Base-by-base conservation (phyloP, 164 flowering plant genomes). In the Piper longum region DNA sequence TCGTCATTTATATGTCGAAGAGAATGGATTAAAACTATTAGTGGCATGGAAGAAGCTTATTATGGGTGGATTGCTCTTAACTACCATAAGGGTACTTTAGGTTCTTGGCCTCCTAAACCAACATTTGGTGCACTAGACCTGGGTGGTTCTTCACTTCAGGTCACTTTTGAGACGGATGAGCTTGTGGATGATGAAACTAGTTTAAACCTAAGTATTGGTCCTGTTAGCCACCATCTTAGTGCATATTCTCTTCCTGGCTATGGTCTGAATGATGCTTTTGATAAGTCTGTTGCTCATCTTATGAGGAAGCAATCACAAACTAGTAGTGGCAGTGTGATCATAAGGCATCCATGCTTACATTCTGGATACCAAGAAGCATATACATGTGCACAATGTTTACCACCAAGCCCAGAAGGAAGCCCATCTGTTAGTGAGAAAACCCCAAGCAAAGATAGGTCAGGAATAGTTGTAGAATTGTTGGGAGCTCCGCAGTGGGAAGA, bases 181-280 rank as follows among this genome's bases (percentile, higher is more conserved):
- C 71, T 65, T 16, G 67, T 62, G 55, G 71, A 70, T 54, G 84
- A 82, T 63, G 82, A 84, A 64, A 82, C 85, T 44, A 81, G 82
- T 78, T 76, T 93, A 73, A 76, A 83, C 57, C 77, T 95, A 41
- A 82, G 79, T 71, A 86, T 95, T 71, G 99, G 99, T 57, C 62
- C 79, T 18, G 80, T 76, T 66, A 82, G 77, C 57, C 96, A 87
- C 78, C 89, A 83, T 74, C 87, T 95, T 14, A 89, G 74, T 82
- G 99, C 97, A 54, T 95, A 91, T 78, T 95, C 99, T 65, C 86
- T 95, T 52, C 63, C 87, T 39, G 96, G 99, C 13, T 95, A 95
- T 81, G 99, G 99, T 59, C 70, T 95, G 62, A 95, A 95, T 74
- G 99, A 95, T 78, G 99, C 97, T 45, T 95, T 95, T 76, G 99